Evolutionary conservation across 768 basidiomycete species (phyloP), one percentile per base, ranked within the genome.

Genomic region (Auricularia sp.): DNA sequence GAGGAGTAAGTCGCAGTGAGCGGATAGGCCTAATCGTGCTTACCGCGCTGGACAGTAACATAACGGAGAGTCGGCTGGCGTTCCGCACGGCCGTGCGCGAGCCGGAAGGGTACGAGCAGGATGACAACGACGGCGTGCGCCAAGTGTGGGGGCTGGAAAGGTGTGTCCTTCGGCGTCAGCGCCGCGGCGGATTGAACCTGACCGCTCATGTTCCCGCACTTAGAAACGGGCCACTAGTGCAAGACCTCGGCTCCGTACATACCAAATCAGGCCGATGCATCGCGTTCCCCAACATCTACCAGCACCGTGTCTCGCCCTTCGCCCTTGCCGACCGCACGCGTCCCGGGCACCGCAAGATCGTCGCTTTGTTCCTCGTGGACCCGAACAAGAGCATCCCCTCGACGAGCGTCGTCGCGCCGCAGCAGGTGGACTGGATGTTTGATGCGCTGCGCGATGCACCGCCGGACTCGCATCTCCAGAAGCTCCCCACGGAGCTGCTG

Each of bases 211-310:
- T 16, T 23, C 10, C 33, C 34, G 3, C 3, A 36, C 23, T 8
- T 33, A 68, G 67, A 18, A 61, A 62, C 23, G 51, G 47, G 0
- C 16, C 66, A 11, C 60, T 33, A 33, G 35, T 64, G 64, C 83
- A 86, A 70, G 73, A 78, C 66, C 71, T 83, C 43, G 72, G 72
- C 23, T 29, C 62, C 3, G 63, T 71, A 14, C 72, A 74, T 2
- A 71, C 82, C 21, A 70, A 66, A 1, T 61, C 68, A 16, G 79
- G 78, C 5, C 71, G 81, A 39, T 74, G 72, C 42, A 68, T 84
- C 44, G 77, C 77, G 44, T 84, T 82, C 66, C 84, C 84, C 16
- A 85, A 85, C 70, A 79, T 84, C 51, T 84, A 83, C 71, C 56
- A 59, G 29, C 75, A 82, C 63, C 70, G 71, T 8, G 73, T 78